Percentiles rank a stretch among this genome's conserved stretches.
Evolutionary conservation across 306 rosid species (phyloP).

Genomic region (Medicago ruthenica): DNA sequence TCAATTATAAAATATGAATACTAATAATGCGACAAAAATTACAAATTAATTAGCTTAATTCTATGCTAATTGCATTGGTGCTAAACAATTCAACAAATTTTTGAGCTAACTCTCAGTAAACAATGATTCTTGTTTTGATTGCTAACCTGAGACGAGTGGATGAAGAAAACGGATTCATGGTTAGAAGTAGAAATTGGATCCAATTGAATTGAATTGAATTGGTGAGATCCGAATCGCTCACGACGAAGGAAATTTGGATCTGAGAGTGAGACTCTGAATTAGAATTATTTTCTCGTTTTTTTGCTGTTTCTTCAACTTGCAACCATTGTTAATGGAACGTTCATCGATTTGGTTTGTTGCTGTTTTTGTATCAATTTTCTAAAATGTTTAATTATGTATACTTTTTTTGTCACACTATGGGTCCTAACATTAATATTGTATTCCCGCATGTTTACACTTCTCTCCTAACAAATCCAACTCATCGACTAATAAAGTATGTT

Average conservation of each 20-base stretch:
- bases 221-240: slow-evolving; percentile 59
- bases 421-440: not conserved
- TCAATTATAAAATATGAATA: not conserved
- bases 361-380: not conserved
- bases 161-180: slow-evolving; percentile 97
- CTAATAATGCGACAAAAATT: not conserved
- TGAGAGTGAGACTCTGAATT: slow-evolving; percentile 40
- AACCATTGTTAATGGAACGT: not conserved
- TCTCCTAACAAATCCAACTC: not conserved
- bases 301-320: slow-evolving; percentile 12
- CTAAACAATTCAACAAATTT: slow-evolving; percentile 5
- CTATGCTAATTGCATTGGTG: not conserved
- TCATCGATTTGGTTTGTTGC: not conserved
- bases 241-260: slow-evolving; percentile 70
- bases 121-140: slow-evolving; percentile 3
- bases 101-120: not conserved
- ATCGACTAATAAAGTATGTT: not conserved
- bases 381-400: not conserved
- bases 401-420: not conserved
- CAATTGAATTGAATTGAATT: slow-evolving; percentile 42
- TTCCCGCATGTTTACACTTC: not conserved
- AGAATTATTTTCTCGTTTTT: not conserved
- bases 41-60: slow-evolving; percentile 35
- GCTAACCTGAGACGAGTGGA: slow-evolving; percentile 90
- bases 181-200: slow-evolving; percentile 71